phyloP scores from a whole-genome alignment of 306 rosid genomes.

The Alnus glutinosa region DNA sequence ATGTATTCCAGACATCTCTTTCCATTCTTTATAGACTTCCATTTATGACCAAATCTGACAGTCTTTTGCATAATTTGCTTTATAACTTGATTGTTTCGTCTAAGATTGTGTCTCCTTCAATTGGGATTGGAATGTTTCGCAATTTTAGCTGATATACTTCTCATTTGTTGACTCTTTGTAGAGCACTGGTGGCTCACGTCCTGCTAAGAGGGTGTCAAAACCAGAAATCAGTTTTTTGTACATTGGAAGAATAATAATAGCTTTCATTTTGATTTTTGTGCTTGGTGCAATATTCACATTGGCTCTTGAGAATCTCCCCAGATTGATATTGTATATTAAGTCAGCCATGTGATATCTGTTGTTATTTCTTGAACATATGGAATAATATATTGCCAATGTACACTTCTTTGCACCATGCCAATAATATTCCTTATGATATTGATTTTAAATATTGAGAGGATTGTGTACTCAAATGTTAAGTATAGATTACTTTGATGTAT shows the following conservation, averaged over 20 bases:
- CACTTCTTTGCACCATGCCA: no score
- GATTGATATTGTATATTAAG: slow-evolving; percentile 37
- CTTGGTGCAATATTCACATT: slow-evolving; percentile 63
- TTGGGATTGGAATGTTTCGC: background rate
- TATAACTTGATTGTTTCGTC: background rate
- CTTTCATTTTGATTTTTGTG: slow-evolving; percentile 59
- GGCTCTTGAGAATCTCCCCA: slow-evolving; percentile 74
- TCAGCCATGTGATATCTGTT: slow-evolving; percentile 30
- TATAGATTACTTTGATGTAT: no score
- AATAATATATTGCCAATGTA: background rate
- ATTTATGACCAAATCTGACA: background rate
- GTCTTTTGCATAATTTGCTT: background rate
- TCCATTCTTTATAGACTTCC: background rate
- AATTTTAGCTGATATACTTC: slow-evolving; percentile 15
- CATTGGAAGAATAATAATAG: slow-evolving; percentile 56
- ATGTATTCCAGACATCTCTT: background rate
- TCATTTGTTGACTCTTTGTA: slow-evolving; percentile 32
- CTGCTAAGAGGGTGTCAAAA: slow-evolving; percentile 19
- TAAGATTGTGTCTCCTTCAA: background rate
- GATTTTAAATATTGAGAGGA: no score
- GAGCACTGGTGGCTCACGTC: slow-evolving; percentile 33
- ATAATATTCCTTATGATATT: no score
- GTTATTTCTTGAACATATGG: slow-evolving; percentile 19
- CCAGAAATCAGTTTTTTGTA: slow-evolving; percentile 41
- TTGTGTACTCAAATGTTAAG: no score